Conservation (phyloP, 257 asterid genomes). For the Nicotiana attenuata region DNA sequence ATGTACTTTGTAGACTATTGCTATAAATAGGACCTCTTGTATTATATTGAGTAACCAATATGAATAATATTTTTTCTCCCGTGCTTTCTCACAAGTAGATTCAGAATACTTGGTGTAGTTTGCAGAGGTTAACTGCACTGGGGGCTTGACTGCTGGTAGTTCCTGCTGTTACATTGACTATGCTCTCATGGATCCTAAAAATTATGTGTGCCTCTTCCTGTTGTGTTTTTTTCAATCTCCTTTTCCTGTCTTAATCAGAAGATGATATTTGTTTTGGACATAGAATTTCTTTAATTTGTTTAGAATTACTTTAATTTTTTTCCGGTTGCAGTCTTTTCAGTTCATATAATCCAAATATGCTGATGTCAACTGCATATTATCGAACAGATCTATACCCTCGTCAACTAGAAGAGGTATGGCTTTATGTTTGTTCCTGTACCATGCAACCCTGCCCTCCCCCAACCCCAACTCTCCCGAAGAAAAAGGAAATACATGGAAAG, state of each 20-base stretch:
- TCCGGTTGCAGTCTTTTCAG: conserved; percentile 64
- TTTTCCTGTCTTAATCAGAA: not conserved
- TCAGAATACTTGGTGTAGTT: not conserved
- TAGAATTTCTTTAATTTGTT: not conserved
- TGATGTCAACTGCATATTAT: conserved; percentile 88
- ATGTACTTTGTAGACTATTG: no score
- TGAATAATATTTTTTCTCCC: no score
- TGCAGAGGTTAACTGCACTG: not conserved
- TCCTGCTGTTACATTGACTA: not conserved
- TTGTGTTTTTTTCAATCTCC: not conserved
- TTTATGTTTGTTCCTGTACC: conserved; percentile 11
- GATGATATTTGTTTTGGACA: not conserved
- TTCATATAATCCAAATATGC: conserved; percentile 66
- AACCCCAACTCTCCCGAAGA: not conserved
- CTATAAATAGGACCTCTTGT: no score
- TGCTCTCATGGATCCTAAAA: not conserved
- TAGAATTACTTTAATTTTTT: not conserved
- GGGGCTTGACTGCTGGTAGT: not conserved
- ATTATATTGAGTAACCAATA: no score
- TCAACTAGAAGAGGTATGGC: conserved; percentile 59
- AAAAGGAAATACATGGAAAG: not conserved
- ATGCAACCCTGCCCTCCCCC: not conserved
- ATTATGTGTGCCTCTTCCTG: not conserved
- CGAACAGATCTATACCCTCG: conserved; percentile 79
- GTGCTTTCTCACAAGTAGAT: no score